These are phyloP conservation scores for Populus hybrid DNA, from an alignment of 441 rosid species.

Conservation along the genomic window DNA sequence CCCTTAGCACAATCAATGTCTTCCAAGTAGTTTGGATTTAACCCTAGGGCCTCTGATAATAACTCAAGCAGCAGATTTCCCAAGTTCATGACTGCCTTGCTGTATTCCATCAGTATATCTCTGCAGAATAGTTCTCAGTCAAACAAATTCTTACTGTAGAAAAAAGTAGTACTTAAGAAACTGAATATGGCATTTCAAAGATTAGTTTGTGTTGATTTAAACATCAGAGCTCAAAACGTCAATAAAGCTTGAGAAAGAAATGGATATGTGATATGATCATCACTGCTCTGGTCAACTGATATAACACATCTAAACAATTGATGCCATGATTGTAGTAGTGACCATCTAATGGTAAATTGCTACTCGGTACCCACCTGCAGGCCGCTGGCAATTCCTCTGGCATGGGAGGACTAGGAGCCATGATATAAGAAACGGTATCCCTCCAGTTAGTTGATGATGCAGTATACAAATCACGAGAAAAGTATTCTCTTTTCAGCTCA, in stretches of 20 bases:
- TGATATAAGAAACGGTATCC: conserved; percentile 19
- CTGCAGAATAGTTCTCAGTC: conserved; percentile 21
- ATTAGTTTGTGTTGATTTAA: too few relatives aligned
- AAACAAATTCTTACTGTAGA: too few relatives aligned
- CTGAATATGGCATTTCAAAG: too few relatives aligned
- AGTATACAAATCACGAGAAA: conserved; percentile 22
- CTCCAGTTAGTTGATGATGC: conserved; percentile 33
- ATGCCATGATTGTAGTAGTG: too few relatives aligned
- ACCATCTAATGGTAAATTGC: not conserved
- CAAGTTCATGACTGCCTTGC: conserved; percentile 28
- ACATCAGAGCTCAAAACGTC: too few relatives aligned
- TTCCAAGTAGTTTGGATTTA: conserved; percentile 37
- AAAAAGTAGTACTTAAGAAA: too few relatives aligned
- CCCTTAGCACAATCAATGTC: conserved; percentile 48
- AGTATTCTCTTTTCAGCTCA: conserved; percentile 26
- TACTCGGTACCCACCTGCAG: conserved; percentile 19
- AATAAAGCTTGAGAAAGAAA: too few relatives aligned
- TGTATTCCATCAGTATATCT: conserved; percentile 41
- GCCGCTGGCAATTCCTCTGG: conserved; percentile 25
- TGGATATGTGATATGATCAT: too few relatives aligned
- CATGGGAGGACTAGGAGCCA: conserved; percentile 15
- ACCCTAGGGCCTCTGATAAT: conserved; percentile 55
- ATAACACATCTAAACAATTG: too few relatives aligned
- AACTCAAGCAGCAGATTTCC: conserved; percentile 37
- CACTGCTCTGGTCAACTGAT: too few relatives aligned